Evolutionary conservation across 306 rosid species (phyloP), one percentile per base, ranked within the genome.

Genomic region (Rosa lucieae): DNA sequence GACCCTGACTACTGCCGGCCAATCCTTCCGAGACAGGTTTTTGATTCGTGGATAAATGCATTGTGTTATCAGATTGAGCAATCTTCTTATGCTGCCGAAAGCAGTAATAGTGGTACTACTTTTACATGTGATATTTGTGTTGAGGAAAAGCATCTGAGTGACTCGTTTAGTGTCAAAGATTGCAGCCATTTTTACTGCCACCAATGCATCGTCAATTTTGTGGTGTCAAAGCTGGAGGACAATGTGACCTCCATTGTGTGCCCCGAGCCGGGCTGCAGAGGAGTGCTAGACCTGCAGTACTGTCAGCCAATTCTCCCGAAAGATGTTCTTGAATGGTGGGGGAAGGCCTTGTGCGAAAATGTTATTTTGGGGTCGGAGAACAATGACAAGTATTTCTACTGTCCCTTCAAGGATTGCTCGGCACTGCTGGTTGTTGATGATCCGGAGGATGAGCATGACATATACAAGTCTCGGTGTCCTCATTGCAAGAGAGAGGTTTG

Each of bases 331-430:
- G 88, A 88, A 0, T 32, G 84, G 35, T 89, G 92, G 89, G 82
- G 44, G 7, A 63, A 67, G 49, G 89, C 86, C 2, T 56, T 92
- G 14, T 85, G 86, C 74, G 88, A 79, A 10, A 23, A 11, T 72
- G 68, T 81, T 21, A 51, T 88, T 65, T 62, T 55, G 1, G 37
- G 65, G 2, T 70, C 70, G 4, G 66, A 78, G 18, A 80, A 21
- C 8, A 43, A 12, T 21, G 51, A 44, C 6, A 61, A 23, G 56
- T 44, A 76, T 23, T 63, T 86, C 43, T 79, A 87, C 21, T 88
- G 97, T 29, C 92, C 92, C 0, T 88, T 77, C 56, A 83, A 51
- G 81, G 88, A 85, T 43, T 92, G 94, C 81, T 85, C 92, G 0
- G 92, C 78, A 0, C 56, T 78, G 83, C 8, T 75, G 70, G 40